Base-by-base conservation (phyloP, 2,329 filamentous ascomycete genomes). In the Pseudopyricularia javanii region DNA sequence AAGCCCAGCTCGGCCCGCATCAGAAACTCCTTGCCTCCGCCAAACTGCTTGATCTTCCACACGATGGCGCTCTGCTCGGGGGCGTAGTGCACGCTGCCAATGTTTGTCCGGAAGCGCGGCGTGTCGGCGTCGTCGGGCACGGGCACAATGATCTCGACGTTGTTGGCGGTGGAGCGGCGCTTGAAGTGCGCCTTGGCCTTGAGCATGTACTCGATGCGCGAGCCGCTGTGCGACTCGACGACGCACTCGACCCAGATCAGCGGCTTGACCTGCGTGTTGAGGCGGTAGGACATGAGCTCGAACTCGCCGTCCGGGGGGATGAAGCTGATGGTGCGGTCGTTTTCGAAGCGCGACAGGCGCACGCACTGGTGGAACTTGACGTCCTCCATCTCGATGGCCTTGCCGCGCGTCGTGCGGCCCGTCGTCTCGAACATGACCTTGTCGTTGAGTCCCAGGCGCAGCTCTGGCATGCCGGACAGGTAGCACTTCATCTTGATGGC, bases 401-500 rank as follows among this genome's bases (percentile, higher is more conserved):
- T 98, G 56, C 93, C 93, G 63, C 93, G 76, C 40, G 91, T 97
- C 15, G 91, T 89, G 56, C 93, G 80, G 28, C 93, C 93, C 0
- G 93, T 98, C 4, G 90, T 95, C 72, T 98, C 93, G 64, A 98
- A 98, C 93, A 98, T 98, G 68, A 89, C 93, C 72, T 98, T 98
- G 75, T 98, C 93, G 73, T 98, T 98, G 65, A 98, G 73, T 4
- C 93, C 93, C 50, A 98, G 71, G 28, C 93, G 85, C 63, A 98
- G 71, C 71, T 98, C 93, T 11, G 93, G 93, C 93, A 98, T 98
- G 54, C 93, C 93, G 48, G 89, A 95, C 15, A 98, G 78, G 66
- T 98, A 98, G 72, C 93, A 98, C 73, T 98, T 98, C 93, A 98
- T 96, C 74, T 98, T 98, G 69, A 98, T 85, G 45, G 93, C 91